phyloP scores from a whole-genome alignment of 106 monocot genomes.

The Allium fistulosum region DNA sequence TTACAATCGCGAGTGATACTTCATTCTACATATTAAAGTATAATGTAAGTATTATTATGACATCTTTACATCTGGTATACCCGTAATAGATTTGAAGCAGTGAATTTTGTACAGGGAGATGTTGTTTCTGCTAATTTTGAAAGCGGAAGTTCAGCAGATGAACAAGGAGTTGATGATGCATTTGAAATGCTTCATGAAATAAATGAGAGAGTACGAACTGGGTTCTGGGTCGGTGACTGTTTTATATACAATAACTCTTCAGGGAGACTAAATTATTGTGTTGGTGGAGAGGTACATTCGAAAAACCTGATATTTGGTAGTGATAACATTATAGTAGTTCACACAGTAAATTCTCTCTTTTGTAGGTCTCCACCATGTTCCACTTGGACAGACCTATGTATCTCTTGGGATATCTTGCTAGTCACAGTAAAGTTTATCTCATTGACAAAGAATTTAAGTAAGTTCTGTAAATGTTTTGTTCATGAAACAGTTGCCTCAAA shows the following conservation, averaged over 20 bases:
- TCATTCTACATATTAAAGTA: conserved; percentile 93
- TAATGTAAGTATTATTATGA: conserved; percentile 48
- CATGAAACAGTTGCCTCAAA: too few relatives aligned
- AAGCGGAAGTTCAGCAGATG: conserved; percentile 57
- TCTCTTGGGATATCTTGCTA: conserved; percentile 87
- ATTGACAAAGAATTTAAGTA: conserved; percentile 99
- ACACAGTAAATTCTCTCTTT: background rate
- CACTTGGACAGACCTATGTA: conserved; percentile 98
- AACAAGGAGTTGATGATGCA: conserved; percentile 91
- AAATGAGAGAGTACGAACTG: conserved; percentile 85
- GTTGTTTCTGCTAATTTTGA: conserved; percentile 71
- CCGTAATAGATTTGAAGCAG: background rate
- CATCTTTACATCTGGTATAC: background rate
- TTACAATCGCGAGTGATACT: conserved; percentile 88
- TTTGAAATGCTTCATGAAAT: conserved; percentile 91
- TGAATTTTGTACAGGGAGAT: conserved; percentile 47
- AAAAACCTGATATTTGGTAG: background rate
- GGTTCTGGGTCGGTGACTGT: conserved; percentile 98
- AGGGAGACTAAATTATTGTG: conserved; percentile 89
- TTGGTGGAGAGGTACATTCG: conserved; percentile 86
- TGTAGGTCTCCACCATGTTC: conserved; percentile 95
- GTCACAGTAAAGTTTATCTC: conserved; percentile 88
- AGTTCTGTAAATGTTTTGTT: conserved; percentile 12
- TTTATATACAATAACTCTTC: conserved; percentile 96
- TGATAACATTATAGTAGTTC: background rate